These are phyloP conservation scores for Mitragyna speciosa DNA, from an alignment of 257 asterid genomes.

Conservation along the genomic window DNA sequence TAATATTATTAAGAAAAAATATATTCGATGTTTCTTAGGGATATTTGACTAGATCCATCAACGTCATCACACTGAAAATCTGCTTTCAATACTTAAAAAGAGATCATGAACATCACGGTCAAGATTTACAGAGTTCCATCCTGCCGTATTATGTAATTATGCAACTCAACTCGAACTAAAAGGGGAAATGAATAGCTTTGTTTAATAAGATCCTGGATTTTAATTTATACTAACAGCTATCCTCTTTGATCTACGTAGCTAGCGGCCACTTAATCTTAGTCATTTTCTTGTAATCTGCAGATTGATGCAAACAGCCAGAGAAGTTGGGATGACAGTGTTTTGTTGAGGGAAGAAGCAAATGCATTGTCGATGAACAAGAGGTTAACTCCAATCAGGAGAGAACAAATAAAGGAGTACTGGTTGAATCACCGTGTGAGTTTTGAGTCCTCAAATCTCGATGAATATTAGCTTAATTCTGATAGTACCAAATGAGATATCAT, in stretches of 20 bases:
- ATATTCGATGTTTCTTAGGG: too few relatives aligned
- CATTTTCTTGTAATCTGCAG: slow-evolving; percentile 38
- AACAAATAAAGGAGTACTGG: slow-evolving; percentile 71
- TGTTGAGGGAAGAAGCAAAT: slow-evolving; percentile 61
- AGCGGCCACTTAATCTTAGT: background rate
- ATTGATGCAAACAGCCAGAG: slow-evolving; percentile 70
- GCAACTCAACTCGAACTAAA: background rate
- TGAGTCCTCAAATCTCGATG: slow-evolving; percentile 5
- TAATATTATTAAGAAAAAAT: background rate
- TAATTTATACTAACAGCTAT: background rate
- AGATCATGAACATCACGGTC: too few relatives aligned
- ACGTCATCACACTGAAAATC: background rate
- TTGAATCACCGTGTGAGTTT: slow-evolving; percentile 72
- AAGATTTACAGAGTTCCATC: background rate
- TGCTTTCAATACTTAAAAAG: background rate
- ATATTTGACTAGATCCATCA: background rate
- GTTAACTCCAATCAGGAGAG: slow-evolving; percentile 75
- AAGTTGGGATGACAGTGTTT: slow-evolving; percentile 73
- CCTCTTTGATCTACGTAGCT: background rate
- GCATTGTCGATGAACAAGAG: slow-evolving; percentile 52
- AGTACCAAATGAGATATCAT: background rate
- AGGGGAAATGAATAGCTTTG: too few relatives aligned
- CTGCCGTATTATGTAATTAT: background rate
- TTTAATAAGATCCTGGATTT: too few relatives aligned
- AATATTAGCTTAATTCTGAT: background rate